Conservation (phyloP, 2,329 filamentous ascomycete species). For the Fusarium succisae region DNA sequence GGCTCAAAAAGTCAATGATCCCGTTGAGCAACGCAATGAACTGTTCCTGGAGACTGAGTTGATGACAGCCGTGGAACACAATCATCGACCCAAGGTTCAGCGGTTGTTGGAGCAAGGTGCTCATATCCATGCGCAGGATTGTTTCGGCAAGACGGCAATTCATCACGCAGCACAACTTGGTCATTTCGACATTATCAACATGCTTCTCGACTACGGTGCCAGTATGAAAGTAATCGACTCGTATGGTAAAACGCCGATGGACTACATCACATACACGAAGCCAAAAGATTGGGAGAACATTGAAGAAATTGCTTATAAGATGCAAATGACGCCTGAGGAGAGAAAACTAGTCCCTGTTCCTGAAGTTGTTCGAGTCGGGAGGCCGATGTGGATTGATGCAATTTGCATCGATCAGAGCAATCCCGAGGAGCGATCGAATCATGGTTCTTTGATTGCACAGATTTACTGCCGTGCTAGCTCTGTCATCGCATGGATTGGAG, state of each 20-base stretch:
- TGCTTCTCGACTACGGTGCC: not conserved
- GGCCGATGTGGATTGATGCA: constrained; percentile 10
- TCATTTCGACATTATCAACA: not conserved
- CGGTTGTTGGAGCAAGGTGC: not conserved
- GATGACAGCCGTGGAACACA: not conserved
- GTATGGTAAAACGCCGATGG: not conserved
- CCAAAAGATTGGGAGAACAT: not conserved
- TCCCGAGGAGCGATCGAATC: fast-evolving
- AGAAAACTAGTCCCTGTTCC: not conserved
- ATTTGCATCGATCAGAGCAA: not conserved
- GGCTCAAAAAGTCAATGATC: not conserved
- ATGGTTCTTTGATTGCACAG: not conserved
- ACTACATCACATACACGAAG: not conserved
- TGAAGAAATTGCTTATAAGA: not conserved
- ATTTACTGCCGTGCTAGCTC: not conserved
- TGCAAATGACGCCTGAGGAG: not conserved
- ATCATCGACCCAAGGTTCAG: not conserved
- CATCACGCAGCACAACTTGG: not conserved
- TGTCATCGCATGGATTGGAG: not conserved
- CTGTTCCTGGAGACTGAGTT: not conserved
- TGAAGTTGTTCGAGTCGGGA: not conserved
- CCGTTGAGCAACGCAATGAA: not conserved
- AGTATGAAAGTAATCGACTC: not conserved
- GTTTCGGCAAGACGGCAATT: not conserved
- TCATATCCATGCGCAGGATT: not conserved